These are phyloP conservation scores for Starmerella kuoi DNA, from an alignment of 805 yeast genomes.

Conservation along the genomic window DNA sequence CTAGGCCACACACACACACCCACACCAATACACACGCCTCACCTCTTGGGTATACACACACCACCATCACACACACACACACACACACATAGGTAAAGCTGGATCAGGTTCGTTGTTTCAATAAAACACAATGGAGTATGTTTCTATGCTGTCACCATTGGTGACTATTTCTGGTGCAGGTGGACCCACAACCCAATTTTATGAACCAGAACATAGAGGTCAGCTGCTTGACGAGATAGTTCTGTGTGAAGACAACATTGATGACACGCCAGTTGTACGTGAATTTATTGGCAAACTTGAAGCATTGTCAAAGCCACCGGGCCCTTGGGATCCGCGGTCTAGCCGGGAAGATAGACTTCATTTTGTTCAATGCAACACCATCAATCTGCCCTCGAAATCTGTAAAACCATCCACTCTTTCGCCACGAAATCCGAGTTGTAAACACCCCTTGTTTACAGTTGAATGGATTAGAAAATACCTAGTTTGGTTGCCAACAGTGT, in stretches of 20 bases:
- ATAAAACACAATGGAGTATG: background rate
- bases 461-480: conserved; percentile 46
- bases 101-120: no score
- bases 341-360: conserved; percentile 5
- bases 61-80: no score
- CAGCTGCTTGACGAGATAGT: conserved; percentile 3
- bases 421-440: conserved; percentile 35
- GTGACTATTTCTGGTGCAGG: conserved; percentile 8
- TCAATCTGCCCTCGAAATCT: conserved; percentile 8
- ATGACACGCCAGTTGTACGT: background rate
- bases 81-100: no score
- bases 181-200: no score
- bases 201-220: no score
- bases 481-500: conserved; percentile 37
- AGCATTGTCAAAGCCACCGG: conserved; percentile 5
- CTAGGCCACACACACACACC: no score
- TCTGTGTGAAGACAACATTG: background rate
- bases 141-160: conserved; percentile 6
- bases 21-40: no score
- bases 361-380: conserved; percentile 7
- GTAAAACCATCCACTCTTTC: conserved; percentile 30
- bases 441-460: conserved; percentile 34
- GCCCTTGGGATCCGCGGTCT: conserved; percentile 1
- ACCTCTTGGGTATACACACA: no score
- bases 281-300: background rate